A percentile compares a stretch with the other conserved stretches of the same genome.
phyloP scores from a whole-genome alignment of 192 early-diverging fungal species.

The Entomortierella beljakovae region DNA sequence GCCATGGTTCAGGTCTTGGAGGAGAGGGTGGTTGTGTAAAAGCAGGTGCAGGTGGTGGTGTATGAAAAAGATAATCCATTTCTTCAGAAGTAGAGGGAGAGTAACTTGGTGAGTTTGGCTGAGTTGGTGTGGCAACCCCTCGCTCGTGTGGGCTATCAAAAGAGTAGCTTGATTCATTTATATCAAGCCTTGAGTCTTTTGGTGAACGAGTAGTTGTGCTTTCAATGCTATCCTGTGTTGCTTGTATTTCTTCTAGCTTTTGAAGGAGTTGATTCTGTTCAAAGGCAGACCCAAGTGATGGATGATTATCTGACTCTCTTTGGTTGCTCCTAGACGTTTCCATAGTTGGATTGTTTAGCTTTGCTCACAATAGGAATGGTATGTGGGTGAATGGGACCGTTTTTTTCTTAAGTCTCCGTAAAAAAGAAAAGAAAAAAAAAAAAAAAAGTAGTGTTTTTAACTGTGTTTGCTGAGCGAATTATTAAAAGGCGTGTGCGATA shows the following conservation, averaged over 20 bases:
- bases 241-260: background rate
- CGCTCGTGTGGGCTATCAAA: background rate
- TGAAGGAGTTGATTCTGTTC: background rate
- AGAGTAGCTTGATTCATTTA: background rate
- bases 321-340: background rate
- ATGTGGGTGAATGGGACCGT: constrained; percentile 13
- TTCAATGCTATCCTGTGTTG: background rate
- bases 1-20: constrained; percentile 10
- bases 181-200: background rate
- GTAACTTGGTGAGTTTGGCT: constrained; percentile 4
- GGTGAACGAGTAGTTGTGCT: background rate
- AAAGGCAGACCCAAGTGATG: background rate
- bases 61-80: constrained; percentile 10
- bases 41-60: constrained; percentile 17
- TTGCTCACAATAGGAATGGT: background rate
- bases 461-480: background rate
- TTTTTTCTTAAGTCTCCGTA: constrained; percentile 3
- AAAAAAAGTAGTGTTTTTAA: too few species aligned
- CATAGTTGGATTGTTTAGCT: background rate
- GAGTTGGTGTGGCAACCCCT: constrained; percentile 7
- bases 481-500: background rate
- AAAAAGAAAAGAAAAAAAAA: background rate
- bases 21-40: constrained; percentile 23
- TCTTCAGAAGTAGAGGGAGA: constrained; percentile 21
- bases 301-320: background rate